Conservation (phyloP, 2,329 filamentous ascomycete species). For the Apiospora marii region DNA sequence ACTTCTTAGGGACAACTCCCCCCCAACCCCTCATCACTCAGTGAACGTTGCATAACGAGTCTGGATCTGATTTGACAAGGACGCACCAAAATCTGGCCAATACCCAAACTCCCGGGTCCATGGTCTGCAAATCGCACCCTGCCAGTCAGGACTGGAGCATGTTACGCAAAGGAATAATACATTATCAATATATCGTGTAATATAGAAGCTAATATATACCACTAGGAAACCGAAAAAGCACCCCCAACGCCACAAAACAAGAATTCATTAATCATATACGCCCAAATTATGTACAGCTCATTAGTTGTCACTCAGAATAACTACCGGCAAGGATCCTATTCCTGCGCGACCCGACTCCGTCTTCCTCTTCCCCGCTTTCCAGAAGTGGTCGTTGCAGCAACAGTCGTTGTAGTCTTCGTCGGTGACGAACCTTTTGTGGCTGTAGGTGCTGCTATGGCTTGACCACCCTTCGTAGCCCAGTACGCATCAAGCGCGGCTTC, state of each 20-base stretch:
- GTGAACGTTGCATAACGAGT: neutral
- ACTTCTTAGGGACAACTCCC: neutral
- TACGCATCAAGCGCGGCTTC: constrained; percentile 42
- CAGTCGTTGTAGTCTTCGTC: neutral
- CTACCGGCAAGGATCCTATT: neutral
- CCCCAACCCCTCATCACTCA: neutral
- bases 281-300: neutral
- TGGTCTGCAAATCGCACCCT: neutral
- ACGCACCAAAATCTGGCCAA: neutral
- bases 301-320: neutral
- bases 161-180: neutral
- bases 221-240: neutral
- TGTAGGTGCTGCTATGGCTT: neutral
- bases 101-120: neutral
- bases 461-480: constrained; percentile 33
- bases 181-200: neutral
- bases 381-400: neutral
- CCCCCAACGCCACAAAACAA: neutral
- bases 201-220: neutral
- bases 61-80: neutral
- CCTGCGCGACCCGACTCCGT: neutral
- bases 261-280: neutral
- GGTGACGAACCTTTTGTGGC: neutral
- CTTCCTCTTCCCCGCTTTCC: neutral
- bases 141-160: neutral